Percentiles rank a stretch among this genome's conserved stretches.
These are phyloP conservation scores for Acanthamoeba sp. DNA, from an alignment of 208 protist genomes.

Conservation along the genomic window DNA sequence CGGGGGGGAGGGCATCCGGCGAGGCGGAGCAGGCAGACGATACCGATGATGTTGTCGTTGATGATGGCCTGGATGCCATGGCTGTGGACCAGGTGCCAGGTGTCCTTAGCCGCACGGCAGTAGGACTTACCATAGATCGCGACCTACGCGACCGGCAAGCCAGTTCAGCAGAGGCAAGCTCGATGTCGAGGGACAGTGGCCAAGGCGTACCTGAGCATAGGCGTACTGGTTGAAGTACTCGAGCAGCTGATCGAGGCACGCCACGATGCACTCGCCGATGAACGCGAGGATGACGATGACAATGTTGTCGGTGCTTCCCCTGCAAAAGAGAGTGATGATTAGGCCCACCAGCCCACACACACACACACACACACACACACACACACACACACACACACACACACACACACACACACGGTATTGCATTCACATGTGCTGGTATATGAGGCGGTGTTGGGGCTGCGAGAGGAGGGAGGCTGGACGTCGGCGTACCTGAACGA, in stretches of 20 bases:
- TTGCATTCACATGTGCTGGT: too few relatives aligned
- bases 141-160: constrained; percentile 25
- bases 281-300: constrained; percentile 73
- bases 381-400: too few relatives aligned
- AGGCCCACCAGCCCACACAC: not conserved
- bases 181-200: not conserved
- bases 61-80: constrained; percentile 72
- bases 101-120: constrained; percentile 72
- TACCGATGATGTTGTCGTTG: constrained; percentile 74
- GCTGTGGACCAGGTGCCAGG: constrained; percentile 73
- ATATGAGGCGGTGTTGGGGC: too few relatives aligned
- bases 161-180: not conserved
- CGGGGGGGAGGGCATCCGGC: not conserved
- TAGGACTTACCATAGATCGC: constrained; percentile 84
- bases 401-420: too few relatives aligned
- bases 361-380: too few relatives aligned
- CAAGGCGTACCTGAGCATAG: constrained; percentile 76
- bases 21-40: not conserved
- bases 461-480: too few relatives aligned
- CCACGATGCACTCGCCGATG: constrained; percentile 76
- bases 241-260: constrained; percentile 68
- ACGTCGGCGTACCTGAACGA: not conserved
- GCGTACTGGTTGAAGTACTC: constrained; percentile 83
- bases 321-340: not conserved
- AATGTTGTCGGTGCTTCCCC: constrained; percentile 68